Percentiles rank a stretch among this genome's conserved stretches.
phyloP scores from a whole-genome alignment of 2,329 filamentous ascomycete species.

The Endothia cerciana region DNA sequence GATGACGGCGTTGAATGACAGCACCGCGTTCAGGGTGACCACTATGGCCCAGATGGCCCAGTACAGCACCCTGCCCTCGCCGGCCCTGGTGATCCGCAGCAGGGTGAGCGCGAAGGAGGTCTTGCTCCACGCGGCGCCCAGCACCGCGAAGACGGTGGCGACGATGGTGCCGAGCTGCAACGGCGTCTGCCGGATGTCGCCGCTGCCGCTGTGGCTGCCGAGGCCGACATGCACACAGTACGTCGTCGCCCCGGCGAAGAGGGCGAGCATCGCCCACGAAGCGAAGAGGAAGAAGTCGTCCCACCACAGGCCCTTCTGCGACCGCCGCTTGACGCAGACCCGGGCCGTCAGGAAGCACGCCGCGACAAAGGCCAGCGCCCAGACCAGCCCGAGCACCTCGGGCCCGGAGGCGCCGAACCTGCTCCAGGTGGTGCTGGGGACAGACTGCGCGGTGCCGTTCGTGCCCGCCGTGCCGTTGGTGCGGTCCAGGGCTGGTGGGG shows the following conservation, averaged over 20 bases:
- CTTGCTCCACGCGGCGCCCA: conserved; percentile 40
- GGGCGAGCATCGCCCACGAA: conserved; percentile 24
- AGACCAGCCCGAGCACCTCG: conserved; percentile 9
- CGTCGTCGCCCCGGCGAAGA: conserved; percentile 16
- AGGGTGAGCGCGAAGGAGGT: conserved; percentile 41
- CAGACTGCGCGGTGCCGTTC: background rate
- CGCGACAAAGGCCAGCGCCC: conserved; percentile 9
- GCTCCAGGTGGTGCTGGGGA: background rate
- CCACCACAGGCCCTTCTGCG: conserved; percentile 22
- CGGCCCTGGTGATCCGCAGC: conserved; percentile 34
- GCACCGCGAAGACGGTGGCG: conserved; percentile 34
- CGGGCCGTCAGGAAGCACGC: conserved; percentile 18
- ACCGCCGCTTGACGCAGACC: conserved; percentile 20
- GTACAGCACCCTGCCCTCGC: conserved; percentile 31
- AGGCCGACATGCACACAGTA: conserved; percentile 20
- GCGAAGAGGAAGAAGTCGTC: conserved; percentile 23
- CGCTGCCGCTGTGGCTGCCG: conserved; percentile 15
- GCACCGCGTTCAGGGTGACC: conserved; percentile 34
- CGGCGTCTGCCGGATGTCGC: conserved; percentile 4
- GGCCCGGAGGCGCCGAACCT: background rate
- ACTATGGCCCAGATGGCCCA: conserved; percentile 38
- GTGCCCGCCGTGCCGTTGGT: background rate
- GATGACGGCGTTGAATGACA: conserved; percentile 35
- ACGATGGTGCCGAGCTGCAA: conserved; percentile 21
- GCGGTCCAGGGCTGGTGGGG: background rate